Evolutionary conservation across 2,329 filamentous ascomycete genomes (phyloP).

Genomic region (Aspergillus hiratsukae): DNA sequence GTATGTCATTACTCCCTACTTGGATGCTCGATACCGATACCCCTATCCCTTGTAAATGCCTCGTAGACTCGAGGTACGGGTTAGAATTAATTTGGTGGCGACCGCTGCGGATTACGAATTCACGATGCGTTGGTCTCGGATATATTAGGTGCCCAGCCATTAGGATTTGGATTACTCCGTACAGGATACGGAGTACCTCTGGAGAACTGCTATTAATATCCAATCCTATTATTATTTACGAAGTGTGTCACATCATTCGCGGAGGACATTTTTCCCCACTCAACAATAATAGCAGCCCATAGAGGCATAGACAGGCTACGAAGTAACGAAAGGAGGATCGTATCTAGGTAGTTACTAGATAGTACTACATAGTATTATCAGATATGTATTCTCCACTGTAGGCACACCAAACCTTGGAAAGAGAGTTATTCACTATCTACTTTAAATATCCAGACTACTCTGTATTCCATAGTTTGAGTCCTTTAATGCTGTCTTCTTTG

Average conservation of each 20-base stretch:
- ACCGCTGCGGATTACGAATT: background rate
- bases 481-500: background rate
- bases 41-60: background rate
- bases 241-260: no score
- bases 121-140: no score
- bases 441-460: background rate
- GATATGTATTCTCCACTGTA: background rate
- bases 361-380: background rate
- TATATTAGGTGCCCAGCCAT: no score
- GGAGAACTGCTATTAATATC: background rate
- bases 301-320: background rate
- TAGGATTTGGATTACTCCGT: no score
- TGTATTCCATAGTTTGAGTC: background rate
- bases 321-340: background rate
- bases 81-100: background rate
- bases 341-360: no score
- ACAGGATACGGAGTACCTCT: no score
- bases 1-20: no score
- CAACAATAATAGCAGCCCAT: background rate
- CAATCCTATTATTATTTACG: no score
- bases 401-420: background rate
- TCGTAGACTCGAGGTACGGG: background rate
- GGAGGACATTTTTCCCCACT: no score
- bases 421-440: background rate
- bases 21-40: background rate